Evolutionary conservation across 148 eudicot genomes (phyloP).

Genomic region (Rheum nobile): DNA sequence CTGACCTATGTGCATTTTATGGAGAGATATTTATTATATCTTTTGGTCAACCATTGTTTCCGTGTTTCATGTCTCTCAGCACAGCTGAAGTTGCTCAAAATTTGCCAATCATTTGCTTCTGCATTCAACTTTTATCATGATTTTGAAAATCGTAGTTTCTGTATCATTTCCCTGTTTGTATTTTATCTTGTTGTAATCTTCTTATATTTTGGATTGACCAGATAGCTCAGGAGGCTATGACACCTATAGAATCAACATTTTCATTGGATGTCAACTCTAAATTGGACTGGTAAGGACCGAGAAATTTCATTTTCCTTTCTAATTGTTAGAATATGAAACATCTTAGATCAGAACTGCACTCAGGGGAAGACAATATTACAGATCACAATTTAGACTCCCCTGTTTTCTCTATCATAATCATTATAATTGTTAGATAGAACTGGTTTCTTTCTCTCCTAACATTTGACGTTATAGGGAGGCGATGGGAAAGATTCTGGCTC

Average conservation of each 20-base stretch:
- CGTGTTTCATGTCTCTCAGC: not conserved
- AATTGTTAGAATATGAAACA: not conserved
- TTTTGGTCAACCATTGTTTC: not conserved
- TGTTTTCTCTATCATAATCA: not conserved
- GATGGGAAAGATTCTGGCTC: slow-evolving; percentile 90
- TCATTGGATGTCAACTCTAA: slow-evolving; percentile 81
- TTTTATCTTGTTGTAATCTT: not conserved
- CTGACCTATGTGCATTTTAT: not conserved
- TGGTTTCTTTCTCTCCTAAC: slow-evolving; percentile 1
- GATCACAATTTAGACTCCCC: not conserved
- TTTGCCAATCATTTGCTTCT: not conserved
- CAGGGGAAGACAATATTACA: not conserved
- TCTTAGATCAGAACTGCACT: not conserved
- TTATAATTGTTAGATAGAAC: not conserved
- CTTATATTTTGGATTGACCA: slow-evolving; percentile 14
- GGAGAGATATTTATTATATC: not conserved
- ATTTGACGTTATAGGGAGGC: slow-evolving; percentile 59
- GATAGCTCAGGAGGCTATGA: slow-evolving; percentile 97
- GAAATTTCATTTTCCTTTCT: not conserved
- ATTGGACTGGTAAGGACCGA: slow-evolving; percentile 56
- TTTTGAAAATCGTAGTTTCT: not conserved
- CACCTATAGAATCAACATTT: slow-evolving; percentile 91
- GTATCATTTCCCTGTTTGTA: not conserved
- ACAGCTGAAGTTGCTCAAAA: not conserved
- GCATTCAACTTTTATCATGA: not conserved